Percentiles rank a stretch among this genome's conserved stretches.
These are phyloP conservation scores for Sclerotiophoma versabilis DNA, from an alignment of 2,329 filamentous ascomycete species.

Conservation along the genomic window DNA sequence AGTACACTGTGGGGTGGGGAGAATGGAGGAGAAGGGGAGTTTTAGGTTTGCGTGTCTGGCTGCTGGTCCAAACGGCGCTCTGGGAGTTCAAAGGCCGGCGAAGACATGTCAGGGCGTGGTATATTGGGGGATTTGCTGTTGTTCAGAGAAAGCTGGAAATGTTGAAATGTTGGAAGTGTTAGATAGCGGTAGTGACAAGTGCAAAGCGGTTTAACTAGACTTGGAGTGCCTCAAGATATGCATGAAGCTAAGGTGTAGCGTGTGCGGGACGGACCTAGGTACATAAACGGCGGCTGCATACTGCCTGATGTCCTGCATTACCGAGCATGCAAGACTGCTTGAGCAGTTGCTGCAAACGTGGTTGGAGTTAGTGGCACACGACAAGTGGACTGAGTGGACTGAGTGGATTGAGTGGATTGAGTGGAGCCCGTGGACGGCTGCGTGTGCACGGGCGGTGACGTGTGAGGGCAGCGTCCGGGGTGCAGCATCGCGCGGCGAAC, in stretches of 20 bases:
- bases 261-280: constrained; percentile 3
- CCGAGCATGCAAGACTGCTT: neutral
- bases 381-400: too few relatives aligned
- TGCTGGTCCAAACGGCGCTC: too few relatives aligned
- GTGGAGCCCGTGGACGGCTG: neutral
- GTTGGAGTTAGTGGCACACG: too few relatives aligned
- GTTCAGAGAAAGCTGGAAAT: neutral
- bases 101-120: neutral
- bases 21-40: too few relatives aligned
- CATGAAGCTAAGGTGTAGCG: constrained; percentile 6
- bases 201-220: neutral
- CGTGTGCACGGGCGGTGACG: constrained; percentile 3
- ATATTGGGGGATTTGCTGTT: neutral
- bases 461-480: constrained; percentile 1
- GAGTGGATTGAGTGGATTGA: neutral
- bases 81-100: too few relatives aligned
- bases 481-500: neutral
- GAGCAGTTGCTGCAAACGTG: too few relatives aligned
- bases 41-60: too few relatives aligned
- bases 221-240: neutral
- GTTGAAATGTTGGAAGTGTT: too few relatives aligned
- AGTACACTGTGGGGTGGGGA: too few relatives aligned
- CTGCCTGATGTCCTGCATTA: neutral
- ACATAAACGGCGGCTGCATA: neutral
- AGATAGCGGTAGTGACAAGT: neutral